Evolutionary conservation across 768 basidiomycete genomes (phyloP).

Genomic region (Porphyrellus cyaneotinctus): DNA sequence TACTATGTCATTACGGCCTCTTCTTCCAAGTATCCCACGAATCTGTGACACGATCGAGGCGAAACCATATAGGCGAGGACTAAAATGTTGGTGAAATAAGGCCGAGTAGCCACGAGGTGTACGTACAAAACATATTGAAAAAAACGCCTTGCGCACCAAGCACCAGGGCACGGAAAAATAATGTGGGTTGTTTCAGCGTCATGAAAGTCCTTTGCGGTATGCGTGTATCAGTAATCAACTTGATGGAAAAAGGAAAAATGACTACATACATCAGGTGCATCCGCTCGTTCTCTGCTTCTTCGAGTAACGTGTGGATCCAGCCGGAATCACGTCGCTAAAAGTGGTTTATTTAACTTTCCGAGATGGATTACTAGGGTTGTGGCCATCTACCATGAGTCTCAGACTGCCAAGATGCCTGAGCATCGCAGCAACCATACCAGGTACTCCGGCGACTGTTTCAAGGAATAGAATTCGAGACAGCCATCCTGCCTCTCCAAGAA

Average conservation of each 20-base stretch:
- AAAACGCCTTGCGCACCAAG: slow-evolving; percentile 91
- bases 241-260: slow-evolving; percentile 1
- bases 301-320: slow-evolving; percentile 91
- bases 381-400: slow-evolving; percentile 68
- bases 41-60: slow-evolving; percentile 77
- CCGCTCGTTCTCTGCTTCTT: slow-evolving; percentile 96
- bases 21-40: slow-evolving; percentile 91
- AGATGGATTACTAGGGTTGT: slow-evolving; percentile 7
- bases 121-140: slow-evolving; percentile 82
- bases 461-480: slow-evolving; percentile 65
- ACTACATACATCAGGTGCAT: slow-evolving; percentile 80
- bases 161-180: slow-evolving; percentile 76
- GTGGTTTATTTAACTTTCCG: slow-evolving; percentile 4
- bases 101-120: slow-evolving; percentile 9
- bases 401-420: slow-evolving; percentile 86
- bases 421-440: slow-evolving; percentile 91
- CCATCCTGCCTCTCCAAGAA: slow-evolving; percentile 77
- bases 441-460: slow-evolving; percentile 91
- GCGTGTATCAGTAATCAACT: slow-evolving; percentile 14
- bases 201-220: slow-evolving; percentile 77
- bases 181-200: slow-evolving; percentile 77
- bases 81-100: slow-evolving; percentile 29
- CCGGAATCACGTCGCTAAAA: slow-evolving; percentile 50
- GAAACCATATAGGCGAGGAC: slow-evolving; percentile 78
- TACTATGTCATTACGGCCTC: slow-evolving; percentile 93